Base-by-base conservation (phyloP, 108 stramenopile species). In the Aurantiochytrium sp. region DNA sequence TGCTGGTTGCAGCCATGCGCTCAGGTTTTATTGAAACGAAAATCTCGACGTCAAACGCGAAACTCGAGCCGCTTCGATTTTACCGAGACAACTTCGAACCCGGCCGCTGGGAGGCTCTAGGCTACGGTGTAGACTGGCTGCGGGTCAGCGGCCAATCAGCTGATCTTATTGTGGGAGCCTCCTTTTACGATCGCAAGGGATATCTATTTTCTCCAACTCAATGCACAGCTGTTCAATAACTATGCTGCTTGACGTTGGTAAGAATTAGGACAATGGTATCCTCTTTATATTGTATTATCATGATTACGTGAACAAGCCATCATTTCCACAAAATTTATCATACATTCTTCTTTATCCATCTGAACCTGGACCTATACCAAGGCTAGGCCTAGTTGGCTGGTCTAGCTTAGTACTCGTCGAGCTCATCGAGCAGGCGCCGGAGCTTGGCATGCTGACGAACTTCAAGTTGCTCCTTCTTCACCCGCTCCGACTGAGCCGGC, bases 51-150 rank as follows among this genome's bases (percentile, higher is more conserved):
- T 53, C 49, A 14, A 45, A 23, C 23, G 76, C 35, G 35, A 35
- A 35, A 35, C 35, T 35, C 0, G 35, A 35, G 35, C 35, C 35
- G 35, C 35, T 35, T 12, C 49, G 25, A 12, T 8, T 12, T 28
- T 83, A 83, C 51, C 19, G 28, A 14, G 76, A 47, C 18, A 28
- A 53, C 18, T 83, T 53, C 76, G 51, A 12, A 47, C 76, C 76
- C 16, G 76, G 76, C 19, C 49, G 76, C n/a, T 83, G 76, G 76
- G 76, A 83, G 23, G 45, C 76, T 6, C 76, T 83, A 2, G 76
- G 49, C 45, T 83, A 83, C 51, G 76, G 76, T 18, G 76, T 53
- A 6, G 76, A 83, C 51, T 83, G 76, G 76, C n/a, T 83, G 49
- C 49, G 28, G 2, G 12, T 47, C 6, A 12, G 51, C 2, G 45